phyloP scores from a whole-genome alignment of 1,284 basidiomycete genomes.

The Ustilago sp. region DNA sequence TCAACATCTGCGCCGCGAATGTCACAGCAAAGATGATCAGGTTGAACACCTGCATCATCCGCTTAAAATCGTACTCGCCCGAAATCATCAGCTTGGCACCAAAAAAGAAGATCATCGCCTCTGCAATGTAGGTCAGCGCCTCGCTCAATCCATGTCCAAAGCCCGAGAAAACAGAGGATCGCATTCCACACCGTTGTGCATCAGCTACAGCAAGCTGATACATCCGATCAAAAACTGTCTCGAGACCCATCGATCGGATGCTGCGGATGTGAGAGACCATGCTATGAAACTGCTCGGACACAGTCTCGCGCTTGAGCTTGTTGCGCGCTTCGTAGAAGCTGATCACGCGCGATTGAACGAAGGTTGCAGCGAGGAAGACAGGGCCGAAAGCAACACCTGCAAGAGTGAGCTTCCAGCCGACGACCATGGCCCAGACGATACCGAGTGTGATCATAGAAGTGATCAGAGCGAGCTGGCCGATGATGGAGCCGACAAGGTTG shows the following conservation, averaged over 20 bases:
- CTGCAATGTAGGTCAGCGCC: conserved; percentile 80
- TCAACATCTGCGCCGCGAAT: conserved; percentile 87
- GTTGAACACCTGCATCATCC: conserved; percentile 89
- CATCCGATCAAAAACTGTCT: conserved; percentile 77
- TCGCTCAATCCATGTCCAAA: conserved; percentile 84
- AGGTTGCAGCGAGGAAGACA: conserved; percentile 81
- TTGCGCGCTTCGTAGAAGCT: conserved; percentile 81
- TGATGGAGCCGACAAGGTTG: conserved; percentile 79
- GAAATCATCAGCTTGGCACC: conserved; percentile 83
- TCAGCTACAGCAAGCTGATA: conserved; percentile 77
- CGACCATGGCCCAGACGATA: conserved; percentile 85
- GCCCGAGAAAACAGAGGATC: conserved; percentile 84
- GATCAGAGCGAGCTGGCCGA: conserved; percentile 79
- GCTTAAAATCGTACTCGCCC: conserved; percentile 85
- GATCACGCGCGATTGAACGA: conserved; percentile 78
- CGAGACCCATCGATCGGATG: conserved; percentile 90
- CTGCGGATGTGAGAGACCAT: conserved; percentile 86
- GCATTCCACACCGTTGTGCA: conserved; percentile 79
- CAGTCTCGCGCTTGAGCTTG: conserved; percentile 84
- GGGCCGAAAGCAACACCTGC: conserved; percentile 89
- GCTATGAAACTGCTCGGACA: conserved; percentile 87
- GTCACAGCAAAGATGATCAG: conserved; percentile 93
- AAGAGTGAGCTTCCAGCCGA: conserved; percentile 93
- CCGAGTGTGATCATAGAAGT: conserved; percentile 84
- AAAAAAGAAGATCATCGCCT: conserved; percentile 87